These are phyloP conservation scores for Gaeumannomyces tritici DNA, from an alignment of 2,329 filamentous ascomycete species.

Conservation along the genomic window DNA sequence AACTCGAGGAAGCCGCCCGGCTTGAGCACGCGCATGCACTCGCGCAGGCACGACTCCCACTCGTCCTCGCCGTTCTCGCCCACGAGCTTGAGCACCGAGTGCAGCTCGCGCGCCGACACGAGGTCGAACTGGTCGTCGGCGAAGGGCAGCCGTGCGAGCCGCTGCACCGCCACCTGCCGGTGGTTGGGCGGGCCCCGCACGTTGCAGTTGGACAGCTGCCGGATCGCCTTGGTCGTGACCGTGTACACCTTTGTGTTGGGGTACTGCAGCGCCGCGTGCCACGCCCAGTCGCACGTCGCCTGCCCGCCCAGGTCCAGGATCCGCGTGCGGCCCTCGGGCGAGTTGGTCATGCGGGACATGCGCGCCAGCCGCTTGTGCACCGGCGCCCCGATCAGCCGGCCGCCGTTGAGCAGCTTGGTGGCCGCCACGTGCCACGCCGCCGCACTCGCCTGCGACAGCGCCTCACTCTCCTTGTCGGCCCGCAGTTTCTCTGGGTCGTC, in stretches of 20 bases:
- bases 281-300: slow-evolving; percentile 85
- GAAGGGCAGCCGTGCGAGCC: slow-evolving; percentile 76
- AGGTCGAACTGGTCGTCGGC: slow-evolving; percentile 80
- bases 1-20: slow-evolving; percentile 91
- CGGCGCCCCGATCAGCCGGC: slow-evolving; percentile 54
- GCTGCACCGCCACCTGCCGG: slow-evolving; percentile 67
- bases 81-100: slow-evolving; percentile 70
- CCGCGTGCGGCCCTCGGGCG: slow-evolving; percentile 43
- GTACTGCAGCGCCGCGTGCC: slow-evolving; percentile 82
- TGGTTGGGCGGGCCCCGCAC: slow-evolving; percentile 83
- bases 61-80: slow-evolving; percentile 66
- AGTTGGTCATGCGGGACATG: slow-evolving; percentile 33
- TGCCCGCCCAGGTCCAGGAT: slow-evolving; percentile 85
- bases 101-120: slow-evolving; percentile 79
- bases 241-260: slow-evolving; percentile 82
- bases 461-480: slow-evolving; percentile 72
- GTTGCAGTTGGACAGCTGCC: slow-evolving; percentile 62
- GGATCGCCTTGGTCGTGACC: slow-evolving; percentile 61
- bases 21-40: slow-evolving; percentile 87
- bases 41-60: slow-evolving; percentile 74
- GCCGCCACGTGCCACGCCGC: slow-evolving; percentile 54
- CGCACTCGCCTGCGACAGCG: slow-evolving; percentile 59
- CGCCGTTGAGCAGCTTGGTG: slow-evolving; percentile 52
- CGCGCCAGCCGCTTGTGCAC: slow-evolving; percentile 52
- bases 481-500: slow-evolving; percentile 55